Percentiles rank a stretch among this genome's conserved stretches.
Evolutionary conservation across 1,284 basidiomycete genomes (phyloP).

Genomic region (Cryptococcus depauperatus): DNA sequence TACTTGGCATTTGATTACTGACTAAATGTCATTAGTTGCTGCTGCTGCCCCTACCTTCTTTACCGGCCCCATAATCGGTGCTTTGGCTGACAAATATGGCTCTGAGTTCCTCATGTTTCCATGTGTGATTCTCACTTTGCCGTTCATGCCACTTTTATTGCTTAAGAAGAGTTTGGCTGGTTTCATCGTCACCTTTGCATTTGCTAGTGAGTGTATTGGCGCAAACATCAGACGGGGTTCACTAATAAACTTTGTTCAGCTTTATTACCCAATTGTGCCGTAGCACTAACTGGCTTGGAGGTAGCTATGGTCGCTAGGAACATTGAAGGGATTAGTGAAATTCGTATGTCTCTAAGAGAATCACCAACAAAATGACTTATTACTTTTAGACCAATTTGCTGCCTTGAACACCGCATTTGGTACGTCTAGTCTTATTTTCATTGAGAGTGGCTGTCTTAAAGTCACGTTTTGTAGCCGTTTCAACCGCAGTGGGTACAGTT

Average conservation of each 20-base stretch:
- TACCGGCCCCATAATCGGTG: conserved; percentile 60
- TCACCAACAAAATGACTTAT: neutral
- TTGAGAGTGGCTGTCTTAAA: neutral
- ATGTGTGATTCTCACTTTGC: conserved; percentile 53
- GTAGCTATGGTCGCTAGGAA: conserved; percentile 21
- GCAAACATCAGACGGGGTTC: neutral
- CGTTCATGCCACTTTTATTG: conserved; percentile 59
- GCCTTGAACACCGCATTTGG: conserved; percentile 39
- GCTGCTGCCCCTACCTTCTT: conserved; percentile 55
- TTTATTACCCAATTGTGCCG: conserved; percentile 15
- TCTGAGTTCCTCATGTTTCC: conserved; percentile 53
- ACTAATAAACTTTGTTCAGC: conserved; percentile 4
- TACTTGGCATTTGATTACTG: neutral
- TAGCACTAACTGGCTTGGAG: conserved; percentile 25
- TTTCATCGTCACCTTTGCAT: conserved; percentile 49
- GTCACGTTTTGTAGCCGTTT: conserved; percentile 16
- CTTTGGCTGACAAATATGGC: conserved; percentile 56
- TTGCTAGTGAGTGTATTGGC: conserved; percentile 13
- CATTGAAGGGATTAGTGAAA: conserved; percentile 35
- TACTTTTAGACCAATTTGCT: conserved; percentile 35
- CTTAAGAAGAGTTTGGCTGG: conserved; percentile 52
- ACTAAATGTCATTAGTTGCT: conserved; percentile 45
- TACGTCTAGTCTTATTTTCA: conserved; percentile 6
- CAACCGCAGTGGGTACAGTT: conserved; percentile 31
- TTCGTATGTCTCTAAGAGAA: conserved; percentile 18